phyloP scores from a whole-genome alignment of 1,284 basidiomycete genomes.

The Taiwanofungus camphoratus region DNA sequence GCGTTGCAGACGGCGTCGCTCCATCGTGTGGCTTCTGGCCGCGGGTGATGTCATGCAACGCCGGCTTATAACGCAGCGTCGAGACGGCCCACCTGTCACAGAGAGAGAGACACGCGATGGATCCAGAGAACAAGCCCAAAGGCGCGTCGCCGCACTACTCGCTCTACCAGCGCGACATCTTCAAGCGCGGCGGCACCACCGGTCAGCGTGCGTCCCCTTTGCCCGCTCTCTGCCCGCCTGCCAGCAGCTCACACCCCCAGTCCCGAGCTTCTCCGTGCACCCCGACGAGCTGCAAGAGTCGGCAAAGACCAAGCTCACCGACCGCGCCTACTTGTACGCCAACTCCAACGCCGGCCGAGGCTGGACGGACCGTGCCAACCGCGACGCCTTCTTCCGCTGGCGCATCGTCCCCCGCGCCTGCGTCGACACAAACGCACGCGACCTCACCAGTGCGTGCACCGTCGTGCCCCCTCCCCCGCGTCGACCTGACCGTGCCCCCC shows the following conservation, averaged over 20 bases:
- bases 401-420: slow-evolving; percentile 53
- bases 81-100: too few species aligned
- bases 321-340: slow-evolving; percentile 50
- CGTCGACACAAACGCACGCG: slow-evolving; percentile 53
- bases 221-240: too few species aligned
- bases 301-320: slow-evolving; percentile 45
- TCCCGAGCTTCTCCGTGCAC: slow-evolving; percentile 38
- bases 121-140: slow-evolving; percentile 46
- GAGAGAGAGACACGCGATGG: too few species aligned
- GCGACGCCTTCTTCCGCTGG: slow-evolving; percentile 46
- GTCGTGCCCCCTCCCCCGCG: background rate
- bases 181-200: slow-evolving; percentile 38
- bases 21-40: too few species aligned
- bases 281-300: slow-evolving; percentile 45
- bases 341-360: slow-evolving; percentile 53
- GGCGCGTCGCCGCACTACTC: slow-evolving; percentile 52
- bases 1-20: too few species aligned
- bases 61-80: too few species aligned
- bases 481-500: background rate
- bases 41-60: too few species aligned
- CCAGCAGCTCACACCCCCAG: slow-evolving; percentile 12
- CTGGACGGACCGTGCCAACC: slow-evolving; percentile 51
- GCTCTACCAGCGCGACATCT: slow-evolving; percentile 49
- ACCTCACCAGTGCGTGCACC: slow-evolving; percentile 38
- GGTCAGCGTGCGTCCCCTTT: slow-evolving; percentile 30